phyloP scores from a whole-genome alignment of 139 green algal genomes.

The Chlorella sp. region DNA sequence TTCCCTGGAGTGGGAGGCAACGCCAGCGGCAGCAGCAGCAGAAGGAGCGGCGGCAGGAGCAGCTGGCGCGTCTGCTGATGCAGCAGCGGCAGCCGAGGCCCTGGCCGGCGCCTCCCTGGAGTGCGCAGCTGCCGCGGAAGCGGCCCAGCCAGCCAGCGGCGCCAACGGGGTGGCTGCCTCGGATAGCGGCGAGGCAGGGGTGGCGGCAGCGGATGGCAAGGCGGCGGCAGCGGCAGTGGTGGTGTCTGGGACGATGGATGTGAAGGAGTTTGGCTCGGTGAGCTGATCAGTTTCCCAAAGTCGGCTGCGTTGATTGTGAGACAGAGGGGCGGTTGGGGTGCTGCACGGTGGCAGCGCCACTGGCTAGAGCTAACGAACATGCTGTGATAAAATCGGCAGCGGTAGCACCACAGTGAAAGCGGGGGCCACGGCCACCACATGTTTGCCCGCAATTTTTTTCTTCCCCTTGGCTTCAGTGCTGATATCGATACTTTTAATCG shows the following conservation, averaged over 20 bases:
- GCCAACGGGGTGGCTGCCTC: not conserved
- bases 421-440: no score
- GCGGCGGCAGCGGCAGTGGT: not conserved
- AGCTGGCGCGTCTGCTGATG: not conserved
- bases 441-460: no score
- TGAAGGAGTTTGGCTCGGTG: conserved; percentile 71
- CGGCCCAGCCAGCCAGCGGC: not conserved
- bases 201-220: not conserved
- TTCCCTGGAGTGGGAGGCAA: conserved; percentile 67
- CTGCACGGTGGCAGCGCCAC: no score
- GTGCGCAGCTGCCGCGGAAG: not conserved
- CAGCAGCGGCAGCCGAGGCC: not conserved
- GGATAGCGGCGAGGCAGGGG: not conserved
- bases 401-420: no score
- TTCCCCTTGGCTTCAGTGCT: no score
- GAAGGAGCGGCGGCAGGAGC: conserved; percentile 7
- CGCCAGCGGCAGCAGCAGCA: conserved; percentile 19
- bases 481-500: no score
- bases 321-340: no score
- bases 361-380: no score
- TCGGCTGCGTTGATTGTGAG: no score
- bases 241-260: conserved; percentile 63
- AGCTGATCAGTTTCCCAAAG: no score
- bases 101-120: not conserved
- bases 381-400: no score